phyloP scores from a whole-genome alignment of 2,329 filamentous ascomycete genomes.

The Pyrenochaeta sp. region DNA sequence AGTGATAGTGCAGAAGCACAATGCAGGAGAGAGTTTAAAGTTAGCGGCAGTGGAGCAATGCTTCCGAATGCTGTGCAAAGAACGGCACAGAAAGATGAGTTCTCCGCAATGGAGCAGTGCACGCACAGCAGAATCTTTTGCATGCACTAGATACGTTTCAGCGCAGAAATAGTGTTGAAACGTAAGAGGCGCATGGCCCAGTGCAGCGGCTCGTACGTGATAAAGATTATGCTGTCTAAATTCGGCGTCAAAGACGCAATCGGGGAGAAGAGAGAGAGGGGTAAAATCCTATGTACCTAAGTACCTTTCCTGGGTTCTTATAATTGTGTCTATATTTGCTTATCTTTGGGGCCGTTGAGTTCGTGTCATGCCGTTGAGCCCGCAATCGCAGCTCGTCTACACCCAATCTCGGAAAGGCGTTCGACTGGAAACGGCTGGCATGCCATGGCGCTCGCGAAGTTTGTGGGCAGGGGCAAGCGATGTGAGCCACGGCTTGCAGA shows the following conservation, averaged over 20 bases:
- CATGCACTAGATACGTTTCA: slow-evolving; percentile 15
- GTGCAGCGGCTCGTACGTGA: slow-evolving; percentile 17
- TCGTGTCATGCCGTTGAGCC: slow-evolving; percentile 28
- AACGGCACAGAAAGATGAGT: not conserved
- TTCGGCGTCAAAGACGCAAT: slow-evolving; percentile 15
- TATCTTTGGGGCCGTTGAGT: slow-evolving; percentile 24
- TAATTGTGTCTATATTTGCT: slow-evolving; percentile 15
- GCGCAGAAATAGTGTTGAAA: slow-evolving; percentile 12
- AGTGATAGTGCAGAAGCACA: slow-evolving; percentile 18
- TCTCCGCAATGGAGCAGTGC: slow-evolving; percentile 2
- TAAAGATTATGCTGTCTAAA: slow-evolving; percentile 17
- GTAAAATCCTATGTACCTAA: slow-evolving; percentile 17
- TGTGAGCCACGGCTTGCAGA: slow-evolving; percentile 16
- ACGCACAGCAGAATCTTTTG: slow-evolving; percentile 12
- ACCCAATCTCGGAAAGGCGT: slow-evolving; percentile 8
- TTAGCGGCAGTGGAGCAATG: slow-evolving; percentile 15
- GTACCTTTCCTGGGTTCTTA: slow-evolving; percentile 20
- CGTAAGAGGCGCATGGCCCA: slow-evolving; percentile 20
- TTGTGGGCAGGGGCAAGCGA: slow-evolving; percentile 26
- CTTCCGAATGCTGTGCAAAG: slow-evolving; percentile 12
- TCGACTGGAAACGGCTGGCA: slow-evolving; percentile 15
- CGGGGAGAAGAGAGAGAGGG: slow-evolving; percentile 6
- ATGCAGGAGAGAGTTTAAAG: slow-evolving; percentile 19
- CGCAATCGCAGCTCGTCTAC: slow-evolving; percentile 16
- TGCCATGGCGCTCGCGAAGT: slow-evolving; percentile 5